These are phyloP conservation scores for Jatropha podagrica DNA, from an alignment of 441 rosid species.

Conservation along the genomic window DNA sequence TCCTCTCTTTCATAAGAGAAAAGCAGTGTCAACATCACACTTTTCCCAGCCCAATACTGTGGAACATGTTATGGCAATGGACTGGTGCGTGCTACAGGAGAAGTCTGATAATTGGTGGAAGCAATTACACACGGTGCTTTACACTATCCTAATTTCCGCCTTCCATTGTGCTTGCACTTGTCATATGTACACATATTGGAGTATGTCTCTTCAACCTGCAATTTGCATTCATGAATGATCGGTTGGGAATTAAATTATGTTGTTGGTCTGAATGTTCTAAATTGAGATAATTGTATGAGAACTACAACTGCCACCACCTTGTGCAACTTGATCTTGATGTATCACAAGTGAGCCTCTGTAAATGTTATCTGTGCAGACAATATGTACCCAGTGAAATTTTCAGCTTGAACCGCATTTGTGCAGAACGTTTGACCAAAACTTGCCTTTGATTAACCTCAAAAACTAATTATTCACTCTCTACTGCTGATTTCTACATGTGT, in stretches of 20 bases:
- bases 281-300: background rate
- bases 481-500: background rate
- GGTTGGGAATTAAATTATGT: background rate
- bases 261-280: background rate
- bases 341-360: background rate
- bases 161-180: background rate
- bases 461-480: background rate
- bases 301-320: background rate
- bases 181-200: background rate
- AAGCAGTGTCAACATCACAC: slow-evolving; percentile 49
- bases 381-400: background rate
- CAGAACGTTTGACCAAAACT: background rate
- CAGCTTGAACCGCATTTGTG: background rate
- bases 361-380: background rate
- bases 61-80: slow-evolving; percentile 42
- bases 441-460: background rate
- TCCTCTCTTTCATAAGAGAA: slow-evolving; percentile 27
- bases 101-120: slow-evolving; percentile 36
- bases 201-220: background rate
- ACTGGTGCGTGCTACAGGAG: slow-evolving; percentile 41
- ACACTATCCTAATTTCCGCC: background rate
- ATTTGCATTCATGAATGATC: background rate
- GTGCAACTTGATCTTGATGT: background rate
- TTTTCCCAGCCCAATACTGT: slow-evolving; percentile 41
- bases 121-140: slow-evolving; percentile 37